Evolutionary conservation across 495 filamentous ascomycete genomes (phyloP), one percentile per base, ranked within the genome.

Genomic region (Penicillium nucicola): DNA sequence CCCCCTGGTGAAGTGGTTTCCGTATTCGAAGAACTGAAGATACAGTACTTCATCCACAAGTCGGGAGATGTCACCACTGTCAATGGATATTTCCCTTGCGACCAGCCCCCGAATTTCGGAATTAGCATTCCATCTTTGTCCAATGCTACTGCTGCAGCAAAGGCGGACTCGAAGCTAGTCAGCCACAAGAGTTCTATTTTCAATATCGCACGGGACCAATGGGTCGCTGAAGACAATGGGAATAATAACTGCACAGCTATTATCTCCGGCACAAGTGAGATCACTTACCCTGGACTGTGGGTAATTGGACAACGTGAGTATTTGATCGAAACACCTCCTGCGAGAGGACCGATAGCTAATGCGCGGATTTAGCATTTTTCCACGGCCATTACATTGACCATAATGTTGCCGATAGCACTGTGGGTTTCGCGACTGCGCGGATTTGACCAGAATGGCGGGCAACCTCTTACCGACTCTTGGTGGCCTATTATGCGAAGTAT

Each of bases 171-270:
- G n/a, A n/a, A n/a, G n/a, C n/a, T n/a, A n/a, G n/a, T n/a, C n/a
- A n/a, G n/a, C n/a, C n/a, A n/a, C n/a, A n/a, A n/a, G 22, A 1
- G 54, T 30, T 11, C 18, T 3, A 25, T 48, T 28, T 54, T 54
- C 32, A 48, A 54, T 20, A 32, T 54, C 25, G 25, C 22, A 4
- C 25, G 11, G 9, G 38, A 43, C 6, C 18, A 47, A 23, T 54
- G 51, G 51, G 38, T 44, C 38, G 28, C 32, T 3, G 32, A 37
- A 4, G 38, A 54, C 23, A 54, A 54, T 25, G 51, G 51, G 34
- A 41, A 54, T 31, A 54, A 54, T 34, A 54, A 54, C 18, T 54
- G 51, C 23, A 48, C 51, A 10, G 51, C 51, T 7, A 14, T 48
- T 10, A n/a, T 54, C 2, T 54, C 44, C 8, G 51, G 51, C 5